Evolutionary conservation across 768 basidiomycete species (phyloP), one percentile per base, ranked within the genome.

Genomic region (Kwoniella sp.): DNA sequence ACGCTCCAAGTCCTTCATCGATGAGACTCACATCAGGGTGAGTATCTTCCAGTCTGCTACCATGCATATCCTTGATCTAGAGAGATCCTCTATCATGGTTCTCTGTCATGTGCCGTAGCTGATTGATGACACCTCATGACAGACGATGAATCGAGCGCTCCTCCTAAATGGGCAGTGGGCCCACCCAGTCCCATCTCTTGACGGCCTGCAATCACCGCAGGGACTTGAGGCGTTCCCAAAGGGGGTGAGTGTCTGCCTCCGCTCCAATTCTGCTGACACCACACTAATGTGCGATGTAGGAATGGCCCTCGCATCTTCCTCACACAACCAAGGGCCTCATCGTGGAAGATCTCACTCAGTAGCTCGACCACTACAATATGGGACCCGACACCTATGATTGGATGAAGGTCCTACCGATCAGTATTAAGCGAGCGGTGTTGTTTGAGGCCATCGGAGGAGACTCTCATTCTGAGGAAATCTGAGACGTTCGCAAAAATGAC

Each of bases 121-220:
- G 13, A 31, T 22, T 17, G 55, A 37, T 8, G n/a, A 11, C 28
- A 34, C 22, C 28, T 17, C 30, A 29, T 5, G 28, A 26, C 30
- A 59, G 58, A 45, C 26, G 15, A 50, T 50, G 25, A 59, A 59
- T 29, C 26, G 47, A 20, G 58, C 50, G 5, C 22, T 59, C 3
- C 25, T 48, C 2, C 41, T 29, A 20, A 29, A 25, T 31, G 58
- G 58, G 30, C 47, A 28, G 48, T 59, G 58, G 58, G 58, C 58
- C 17, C 45, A 48, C 25, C 58, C 58, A 12, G 58, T 59, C 26
- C 59, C 59, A 13, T 50, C 59, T 15, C 51, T 53, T 12, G 25
- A 61, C 5, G 59, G 51, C 23, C 48, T 25, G 2, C 45, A 41
- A 7, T 34, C 22, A 20, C 56, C 56, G 20, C 37, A 41, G 1